Base-by-base conservation (phyloP, 2,329 filamentous ascomycete species). In the Phaeosphaeria sp. region DNA sequence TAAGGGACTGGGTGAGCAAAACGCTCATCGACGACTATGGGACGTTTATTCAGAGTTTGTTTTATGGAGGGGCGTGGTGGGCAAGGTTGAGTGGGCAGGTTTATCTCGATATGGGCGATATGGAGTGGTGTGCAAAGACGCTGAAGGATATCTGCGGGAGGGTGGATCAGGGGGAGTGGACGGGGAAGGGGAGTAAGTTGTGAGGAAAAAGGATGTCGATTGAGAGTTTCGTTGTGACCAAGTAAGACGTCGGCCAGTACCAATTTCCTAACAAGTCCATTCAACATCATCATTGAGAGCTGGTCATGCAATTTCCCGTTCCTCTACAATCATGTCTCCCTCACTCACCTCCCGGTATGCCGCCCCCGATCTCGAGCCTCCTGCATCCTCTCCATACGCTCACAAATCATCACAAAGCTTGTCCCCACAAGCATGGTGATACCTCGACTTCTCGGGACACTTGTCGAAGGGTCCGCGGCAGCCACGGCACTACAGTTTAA, bases 31-130 rank as follows among this genome's bases (percentile, higher is more conserved):
- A 82, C 17, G 76, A 84, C 22, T 94, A 89, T 84, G 83, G 88
- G 53, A 95, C 92, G 0, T 94, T 92, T 68, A 77, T 95, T 51
- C 82, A 88, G 1, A 71, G 91, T 2, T 87, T 87, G 56, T 76
- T 83, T 8, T 87, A 93, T 64, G 82, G 78, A 0, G 84, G 83
- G 0, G 82, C 82, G 52, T 85, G 89, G 73, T 97, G 90, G 90
- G 81, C 84, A 0, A 81, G 94, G 49, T 70, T 96, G 48, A 93
- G 90, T 72, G 91, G 86, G 15, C 93, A 97, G 81, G 84, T 95
- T 0, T 98, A 95, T 73, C 78, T 97, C n/a, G 91, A 92, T 24
- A 74, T 89, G 63, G 82, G 82, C 13, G 93, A 97, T 75, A 97
- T 95, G 71, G 86, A 89, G 72, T 91, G 86, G 85, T 83, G 84